Base-by-base conservation (phyloP, 805 yeast species). In the Saccharomycopsis babjevae region DNA sequence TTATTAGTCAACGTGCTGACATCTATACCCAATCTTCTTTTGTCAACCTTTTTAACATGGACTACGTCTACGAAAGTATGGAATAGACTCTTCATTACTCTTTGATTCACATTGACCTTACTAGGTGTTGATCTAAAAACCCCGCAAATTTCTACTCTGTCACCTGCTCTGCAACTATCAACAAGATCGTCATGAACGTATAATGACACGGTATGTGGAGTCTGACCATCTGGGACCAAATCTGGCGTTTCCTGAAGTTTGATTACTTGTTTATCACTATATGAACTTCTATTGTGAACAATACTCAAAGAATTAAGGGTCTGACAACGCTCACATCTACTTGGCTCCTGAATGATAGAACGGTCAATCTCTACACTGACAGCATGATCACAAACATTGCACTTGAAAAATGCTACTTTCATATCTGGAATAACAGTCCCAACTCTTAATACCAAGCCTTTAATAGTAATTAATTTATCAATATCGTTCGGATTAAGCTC, bases 181-280 rank as follows among this genome's bases (percentile, higher is more conserved):
- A 94, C 99, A 64, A 94, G 78, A 71, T 94, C 98, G 73, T 94
- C 99, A 70, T 93, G 94, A 0, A 89, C 96, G 76, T 97, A 90
- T 34, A 94, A 76, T 6, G 96, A 89, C 56, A 94, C 89, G 15
- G 97, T 86, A 73, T 94, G 99, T 1, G 99, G 99, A 1, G 99
- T 94, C 74, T 94, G 99, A 18, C 99, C 99, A 74, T 89, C 98
- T 3, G 99, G 99, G 16, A 93, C 96, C 64, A 84, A 79, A 72
- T 94, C 99, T 0, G 97, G 97, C 0, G 97, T 91, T 73, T 94
- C 99, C 74, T 94, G 99, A 50, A 94, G 76, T 68, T 89, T 89
- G 66, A 94, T 84, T 34, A 94, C 93, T 74, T 94, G 99, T 70
- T 93, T 94, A 73, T 94, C 97, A 30, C 96, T 94, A 73, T 93